phyloP scores from a whole-genome alignment of 805 yeast species.

The Trichomonascus vanleenenianus region DNA sequence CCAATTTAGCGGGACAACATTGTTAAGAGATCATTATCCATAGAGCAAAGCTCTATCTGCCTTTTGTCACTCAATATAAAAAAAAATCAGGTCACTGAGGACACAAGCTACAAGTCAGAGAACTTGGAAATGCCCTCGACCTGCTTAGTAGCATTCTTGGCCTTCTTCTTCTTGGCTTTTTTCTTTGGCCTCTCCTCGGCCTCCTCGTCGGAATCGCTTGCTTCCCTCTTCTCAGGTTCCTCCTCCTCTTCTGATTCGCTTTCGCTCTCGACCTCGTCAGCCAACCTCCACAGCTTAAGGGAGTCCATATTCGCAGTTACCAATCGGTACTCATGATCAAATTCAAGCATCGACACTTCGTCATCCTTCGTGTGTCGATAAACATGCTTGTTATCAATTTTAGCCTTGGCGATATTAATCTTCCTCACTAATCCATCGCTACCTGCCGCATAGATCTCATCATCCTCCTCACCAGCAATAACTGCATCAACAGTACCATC shows the following conservation, averaged over 20 bases:
- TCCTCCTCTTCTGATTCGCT: conserved; percentile 11
- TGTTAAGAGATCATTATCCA: too few species aligned
- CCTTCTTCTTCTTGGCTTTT: conserved; percentile 13
- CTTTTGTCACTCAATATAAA: too few species aligned
- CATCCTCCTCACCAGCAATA: conserved; percentile 17
- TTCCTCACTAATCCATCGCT: conserved; percentile 46
- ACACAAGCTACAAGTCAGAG: conserved; percentile 16
- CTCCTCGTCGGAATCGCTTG: conserved; percentile 2
- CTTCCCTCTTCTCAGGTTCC: too few species aligned
- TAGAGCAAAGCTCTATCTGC: too few species aligned
- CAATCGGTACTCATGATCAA: conserved; percentile 73
- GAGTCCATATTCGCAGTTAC: conserved; percentile 79
- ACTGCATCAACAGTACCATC: conserved; percentile 20
- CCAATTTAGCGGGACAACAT: too few species aligned
- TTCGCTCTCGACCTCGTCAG: conserved; percentile 13
- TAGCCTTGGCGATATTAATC: conserved; percentile 57
- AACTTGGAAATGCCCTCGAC: conserved; percentile 19
- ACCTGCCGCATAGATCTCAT: conserved; percentile 20
- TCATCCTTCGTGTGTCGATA: conserved; percentile 19
- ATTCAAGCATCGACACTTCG: conserved; percentile 71
- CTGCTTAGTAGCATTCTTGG: conserved; percentile 10
- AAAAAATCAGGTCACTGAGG: too few species aligned
- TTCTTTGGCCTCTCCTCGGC: conserved; percentile 8
- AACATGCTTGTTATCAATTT: conserved; percentile 40
- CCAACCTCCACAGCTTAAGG: conserved; percentile 60